These are phyloP conservation scores for Brasenia schreberi DNA, from an alignment of 164 flowering plant species.

Conservation along the genomic window DNA sequence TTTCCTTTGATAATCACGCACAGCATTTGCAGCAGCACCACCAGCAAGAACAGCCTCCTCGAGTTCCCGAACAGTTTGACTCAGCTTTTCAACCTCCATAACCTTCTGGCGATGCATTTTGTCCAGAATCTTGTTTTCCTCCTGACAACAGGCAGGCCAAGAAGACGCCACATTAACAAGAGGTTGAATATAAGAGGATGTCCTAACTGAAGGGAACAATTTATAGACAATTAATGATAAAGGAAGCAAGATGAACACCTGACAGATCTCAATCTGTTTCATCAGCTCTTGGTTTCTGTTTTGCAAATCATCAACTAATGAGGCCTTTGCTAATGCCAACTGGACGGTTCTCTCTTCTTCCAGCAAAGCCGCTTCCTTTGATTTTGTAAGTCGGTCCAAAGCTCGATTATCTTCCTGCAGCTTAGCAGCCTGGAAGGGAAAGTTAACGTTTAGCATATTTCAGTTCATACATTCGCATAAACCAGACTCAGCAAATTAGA, in stretches of 20 bases:
- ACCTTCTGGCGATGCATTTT: slow-evolving; percentile 66
- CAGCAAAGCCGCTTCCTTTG: slow-evolving; percentile 66
- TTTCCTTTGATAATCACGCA: slow-evolving; percentile 59
- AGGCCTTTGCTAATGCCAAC: slow-evolving; percentile 55
- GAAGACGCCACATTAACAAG: background rate
- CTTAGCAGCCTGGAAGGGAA: slow-evolving; percentile 19
- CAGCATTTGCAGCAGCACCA: slow-evolving; percentile 75
- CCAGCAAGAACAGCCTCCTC: slow-evolving; percentile 74
- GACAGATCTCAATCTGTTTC: slow-evolving; percentile 73
- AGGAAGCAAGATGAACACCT: slow-evolving; percentile 24
- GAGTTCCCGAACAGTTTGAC: slow-evolving; percentile 62
- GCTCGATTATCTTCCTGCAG: slow-evolving; percentile 68
- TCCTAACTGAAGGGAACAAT: background rate
- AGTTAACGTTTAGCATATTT: background rate
- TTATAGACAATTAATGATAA: background rate
- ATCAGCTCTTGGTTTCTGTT: slow-evolving; percentile 63
- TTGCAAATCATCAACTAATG: slow-evolving; percentile 67
- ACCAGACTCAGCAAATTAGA: background rate
- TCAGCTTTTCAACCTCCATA: slow-evolving; percentile 55
- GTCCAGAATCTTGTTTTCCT: slow-evolving; percentile 60
- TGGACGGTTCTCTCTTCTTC: slow-evolving; percentile 64
- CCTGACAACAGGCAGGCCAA: slow-evolving; percentile 17
- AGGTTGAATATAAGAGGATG: background rate
- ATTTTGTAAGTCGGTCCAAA: slow-evolving; percentile 61
- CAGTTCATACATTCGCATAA: too few species aligned